phyloP scores from a whole-genome alignment of 2,329 filamentous ascomycete species.

The Fusarium sp. region DNA sequence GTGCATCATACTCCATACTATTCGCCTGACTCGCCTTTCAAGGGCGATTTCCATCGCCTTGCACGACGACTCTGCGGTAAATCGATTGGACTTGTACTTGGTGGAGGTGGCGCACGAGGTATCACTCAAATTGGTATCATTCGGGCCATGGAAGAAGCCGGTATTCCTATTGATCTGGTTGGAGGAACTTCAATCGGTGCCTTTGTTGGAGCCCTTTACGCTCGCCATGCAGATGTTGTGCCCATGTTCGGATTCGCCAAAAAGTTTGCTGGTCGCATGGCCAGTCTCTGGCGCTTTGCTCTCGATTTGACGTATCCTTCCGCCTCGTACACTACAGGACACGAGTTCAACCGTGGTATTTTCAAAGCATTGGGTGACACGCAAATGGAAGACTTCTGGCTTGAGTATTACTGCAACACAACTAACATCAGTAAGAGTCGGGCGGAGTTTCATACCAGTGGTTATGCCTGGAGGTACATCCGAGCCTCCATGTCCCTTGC shows the following conservation, averaged over 20 bases:
- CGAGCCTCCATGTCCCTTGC: constrained; percentile 97
- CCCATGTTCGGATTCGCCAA: constrained; percentile 97
- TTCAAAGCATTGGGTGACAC: constrained; percentile 98
- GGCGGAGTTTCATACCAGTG: constrained; percentile 91
- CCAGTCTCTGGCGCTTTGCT: constrained; percentile 98
- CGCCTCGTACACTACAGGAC: constrained; percentile 95
- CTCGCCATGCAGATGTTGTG: constrained; percentile 94
- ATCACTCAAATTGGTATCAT: constrained; percentile 96
- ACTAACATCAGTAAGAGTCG: constrained; percentile 97
- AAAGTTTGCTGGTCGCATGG: constrained; percentile 98
- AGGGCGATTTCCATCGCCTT: constrained; percentile 95
- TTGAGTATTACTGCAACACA: constrained; percentile 99
- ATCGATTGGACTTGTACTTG: constrained; percentile 92
- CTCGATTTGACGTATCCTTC: constrained; percentile 96
- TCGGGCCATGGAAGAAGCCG: constrained; percentile 92
- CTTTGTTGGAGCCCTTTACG: constrained; percentile 95
- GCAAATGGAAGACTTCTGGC: constrained; percentile 99
- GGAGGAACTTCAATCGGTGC: constrained; percentile 96
- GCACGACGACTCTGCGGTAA: constrained; percentile 92
- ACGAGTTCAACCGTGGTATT: constrained; percentile 98
- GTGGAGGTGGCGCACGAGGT: constrained; percentile 91
- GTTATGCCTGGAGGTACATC: constrained; percentile 97
- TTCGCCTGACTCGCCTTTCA: constrained; percentile 90
- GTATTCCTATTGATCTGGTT: constrained; percentile 94
- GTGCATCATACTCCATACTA: constrained; percentile 91